Evolutionary conservation across 306 rosid genomes (phyloP).

Genomic region (Lupinus albus): DNA sequence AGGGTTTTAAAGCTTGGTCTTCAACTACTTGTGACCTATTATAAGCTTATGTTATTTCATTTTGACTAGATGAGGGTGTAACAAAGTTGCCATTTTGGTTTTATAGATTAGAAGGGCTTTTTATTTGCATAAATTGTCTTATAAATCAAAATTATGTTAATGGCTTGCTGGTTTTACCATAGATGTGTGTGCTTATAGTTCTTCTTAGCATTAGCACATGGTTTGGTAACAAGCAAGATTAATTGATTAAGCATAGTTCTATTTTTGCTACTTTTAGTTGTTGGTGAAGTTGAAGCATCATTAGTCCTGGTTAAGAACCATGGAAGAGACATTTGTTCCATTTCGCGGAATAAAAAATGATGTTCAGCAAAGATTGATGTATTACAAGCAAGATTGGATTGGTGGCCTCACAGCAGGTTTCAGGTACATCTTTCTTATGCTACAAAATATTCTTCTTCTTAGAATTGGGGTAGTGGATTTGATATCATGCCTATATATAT

Average conservation of each 20-base stretch:
- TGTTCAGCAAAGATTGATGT: constrained; percentile 58
- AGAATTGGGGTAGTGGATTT: neutral
- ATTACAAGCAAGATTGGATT: constrained; percentile 79
- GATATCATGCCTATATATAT: neutral
- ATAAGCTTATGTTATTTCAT: neutral
- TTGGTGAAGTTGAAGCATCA: constrained; percentile 32
- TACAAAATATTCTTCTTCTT: neutral
- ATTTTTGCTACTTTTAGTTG: constrained; percentile 28
- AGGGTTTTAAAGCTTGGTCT: constrained; percentile 22
- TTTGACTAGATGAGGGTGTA: constrained; percentile 18
- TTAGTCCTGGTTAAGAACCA: constrained; percentile 29
- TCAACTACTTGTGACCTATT: no score
- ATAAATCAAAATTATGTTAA: constrained; percentile 2
- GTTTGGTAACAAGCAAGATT: neutral
- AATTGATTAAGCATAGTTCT: constrained; percentile 14
- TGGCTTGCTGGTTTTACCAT: constrained; percentile 24
- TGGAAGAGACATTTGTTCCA: constrained; percentile 79
- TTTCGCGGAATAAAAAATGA: constrained; percentile 71
- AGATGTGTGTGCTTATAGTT: constrained; percentile 1
- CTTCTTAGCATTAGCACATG: neutral
- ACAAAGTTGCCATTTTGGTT: constrained; percentile 5
- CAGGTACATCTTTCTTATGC: constrained; percentile 49
- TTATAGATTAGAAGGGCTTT: neutral
- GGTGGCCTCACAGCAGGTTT: constrained; percentile 66
- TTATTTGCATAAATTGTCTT: neutral